phyloP scores from a whole-genome alignment of 208 protist genomes.

The Crithidia expoeki region DNA sequence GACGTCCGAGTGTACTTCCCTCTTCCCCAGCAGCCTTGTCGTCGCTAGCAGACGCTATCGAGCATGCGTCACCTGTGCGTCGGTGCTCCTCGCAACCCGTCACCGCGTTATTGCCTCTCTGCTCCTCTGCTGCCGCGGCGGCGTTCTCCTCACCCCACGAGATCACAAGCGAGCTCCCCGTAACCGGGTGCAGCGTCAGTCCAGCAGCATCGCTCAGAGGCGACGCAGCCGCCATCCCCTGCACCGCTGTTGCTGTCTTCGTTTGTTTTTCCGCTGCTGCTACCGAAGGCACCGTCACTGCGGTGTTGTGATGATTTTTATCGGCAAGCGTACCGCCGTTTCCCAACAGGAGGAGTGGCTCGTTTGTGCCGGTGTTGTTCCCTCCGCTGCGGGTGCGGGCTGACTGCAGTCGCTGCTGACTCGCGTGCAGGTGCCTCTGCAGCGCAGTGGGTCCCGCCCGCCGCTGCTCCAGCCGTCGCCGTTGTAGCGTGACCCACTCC shows the following conservation, averaged over 20 bases:
- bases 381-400: neutral
- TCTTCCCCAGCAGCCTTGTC: too few species aligned
- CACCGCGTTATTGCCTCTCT: neutral
- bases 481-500: constrained; percentile 41
- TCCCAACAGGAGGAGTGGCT: neutral
- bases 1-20: too few species aligned
- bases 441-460: constrained; percentile 22
- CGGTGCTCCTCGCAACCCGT: neutral
- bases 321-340: too few species aligned
- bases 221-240: neutral
- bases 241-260: neutral
- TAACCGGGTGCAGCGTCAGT: neutral
- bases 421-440: constrained; percentile 33
- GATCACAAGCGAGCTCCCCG: neutral
- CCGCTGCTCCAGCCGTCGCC: constrained; percentile 30
- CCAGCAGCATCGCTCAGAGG: neutral
- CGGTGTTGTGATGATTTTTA: too few species aligned
- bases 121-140: neutral
- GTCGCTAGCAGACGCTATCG: neutral
- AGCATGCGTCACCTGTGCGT: neutral
- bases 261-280: neutral
- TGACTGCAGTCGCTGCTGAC: constrained; percentile 28
- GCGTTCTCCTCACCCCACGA: constrained; percentile 9
- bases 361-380: neutral
- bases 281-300: neutral